Percentiles rank a stretch among this genome's conserved stretches.
Conservation (phyloP, 208 protist genomes). For the Leishmania braziliensis region DNA sequence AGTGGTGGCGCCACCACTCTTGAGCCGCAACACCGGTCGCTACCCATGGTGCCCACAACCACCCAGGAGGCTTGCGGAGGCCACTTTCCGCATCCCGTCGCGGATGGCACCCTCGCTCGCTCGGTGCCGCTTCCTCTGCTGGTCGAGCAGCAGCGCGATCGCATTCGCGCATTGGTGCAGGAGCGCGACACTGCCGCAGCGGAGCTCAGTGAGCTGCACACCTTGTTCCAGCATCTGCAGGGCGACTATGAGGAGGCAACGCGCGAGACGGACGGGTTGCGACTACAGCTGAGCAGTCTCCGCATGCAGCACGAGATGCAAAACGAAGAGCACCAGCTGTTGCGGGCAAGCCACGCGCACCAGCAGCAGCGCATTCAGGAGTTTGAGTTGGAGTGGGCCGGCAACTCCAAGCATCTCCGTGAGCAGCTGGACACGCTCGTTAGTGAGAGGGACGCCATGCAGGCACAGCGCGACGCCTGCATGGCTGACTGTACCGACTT, state of each 20-base stretch:
- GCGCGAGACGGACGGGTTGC: conserved; percentile 15
- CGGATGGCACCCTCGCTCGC: background rate
- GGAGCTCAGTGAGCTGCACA: conserved; percentile 39
- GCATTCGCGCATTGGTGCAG: conserved; percentile 37
- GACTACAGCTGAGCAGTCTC: conserved; percentile 26
- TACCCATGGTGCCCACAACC: background rate
- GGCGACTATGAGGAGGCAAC: conserved; percentile 47
- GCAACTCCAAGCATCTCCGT: conserved; percentile 43
- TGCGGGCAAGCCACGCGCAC: conserved; percentile 15
- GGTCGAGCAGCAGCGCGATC: conserved; percentile 38
- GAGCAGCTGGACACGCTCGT: conserved; percentile 30
- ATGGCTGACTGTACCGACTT: conserved; percentile 42
- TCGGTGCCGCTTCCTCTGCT: conserved; percentile 21
- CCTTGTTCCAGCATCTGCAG: conserved; percentile 41
- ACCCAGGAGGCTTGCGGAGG: background rate
- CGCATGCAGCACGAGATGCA: conserved; percentile 24
- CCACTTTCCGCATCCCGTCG: background rate
- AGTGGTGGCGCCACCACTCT: background rate
- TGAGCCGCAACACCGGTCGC: background rate
- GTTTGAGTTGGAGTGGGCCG: conserved; percentile 40
- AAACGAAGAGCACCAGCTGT: conserved; percentile 34
- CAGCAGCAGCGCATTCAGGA: conserved; percentile 37
- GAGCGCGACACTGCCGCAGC: conserved; percentile 36
- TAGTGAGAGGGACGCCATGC: conserved; percentile 44
- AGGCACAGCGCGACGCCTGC: conserved; percentile 39